Evolutionary conservation across 805 yeast species (phyloP), one percentile per base, ranked within the genome.

Genomic region (Diddensiella transvaalensis): DNA sequence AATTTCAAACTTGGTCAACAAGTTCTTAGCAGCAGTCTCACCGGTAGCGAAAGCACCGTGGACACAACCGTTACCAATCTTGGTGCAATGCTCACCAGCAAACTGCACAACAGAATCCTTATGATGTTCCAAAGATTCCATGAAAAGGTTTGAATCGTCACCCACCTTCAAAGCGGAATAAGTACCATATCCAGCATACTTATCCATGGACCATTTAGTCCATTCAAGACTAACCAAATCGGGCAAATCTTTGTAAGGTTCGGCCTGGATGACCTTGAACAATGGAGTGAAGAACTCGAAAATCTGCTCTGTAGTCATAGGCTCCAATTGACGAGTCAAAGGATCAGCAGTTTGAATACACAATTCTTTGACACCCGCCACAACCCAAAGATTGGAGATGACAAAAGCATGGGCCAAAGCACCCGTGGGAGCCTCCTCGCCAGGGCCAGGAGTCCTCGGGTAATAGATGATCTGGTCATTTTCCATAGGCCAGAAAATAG

Each of bases 181-280:
- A n/a, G 64, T 56, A 24, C 67, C 67, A 46, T 47, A 56, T 6
- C 67, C 67, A 11, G 68, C 63, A 22, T 32, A 53, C 44, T 51
- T 43, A 40, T 64, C 67, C 30, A 46, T 39, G 8, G 60, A 41
- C 67, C 67, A 63, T 6, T 51, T 50, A 15, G 66, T 61, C 17
- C 46, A 38, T 36, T 60, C 55, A 13, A 53, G 41, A 21, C 56
- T 46, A 2, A 50, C 49, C 26, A 53, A 42, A 4, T 44, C 39
- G 5, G 56, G 56, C 13, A 53, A 45, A 24, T 53, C 56, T 30
- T 40, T 52, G 39, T 52, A 53, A 15, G 54, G 52, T 26, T 53
- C 56, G 11, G 51, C 44, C 5, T 44, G 44, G 24, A 53, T 37
- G 18, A 41, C 41, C 33, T 44, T 44, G 45, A 53, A 53, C 37